A percentile compares a stretch with the other conserved stretches of the same genome.
These are phyloP conservation scores for Papiliotrema fonsecae DNA, from an alignment of 1,284 basidiomycete species.

Conservation along the genomic window DNA sequence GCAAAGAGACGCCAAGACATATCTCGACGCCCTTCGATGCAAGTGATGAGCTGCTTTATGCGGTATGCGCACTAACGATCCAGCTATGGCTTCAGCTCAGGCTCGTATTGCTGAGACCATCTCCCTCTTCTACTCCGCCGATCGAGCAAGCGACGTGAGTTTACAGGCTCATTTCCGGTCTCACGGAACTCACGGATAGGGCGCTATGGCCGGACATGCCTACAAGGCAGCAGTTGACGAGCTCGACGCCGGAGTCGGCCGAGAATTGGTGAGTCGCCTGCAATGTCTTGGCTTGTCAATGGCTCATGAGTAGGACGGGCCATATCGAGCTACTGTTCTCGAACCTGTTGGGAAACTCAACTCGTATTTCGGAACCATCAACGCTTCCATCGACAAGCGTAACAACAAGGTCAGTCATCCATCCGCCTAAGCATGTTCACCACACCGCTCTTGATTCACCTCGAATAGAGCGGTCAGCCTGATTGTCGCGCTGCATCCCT, in stretches of 20 bases:
- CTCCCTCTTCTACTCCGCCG: slow-evolving; percentile 86
- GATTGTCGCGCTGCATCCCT: background rate
- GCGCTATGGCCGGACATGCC: slow-evolving; percentile 94
- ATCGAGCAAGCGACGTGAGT: slow-evolving; percentile 65
- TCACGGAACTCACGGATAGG: slow-evolving; percentile 41
- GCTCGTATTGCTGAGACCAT: slow-evolving; percentile 92
- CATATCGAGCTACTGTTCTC: slow-evolving; percentile 89
- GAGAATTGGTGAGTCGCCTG: slow-evolving; percentile 67
- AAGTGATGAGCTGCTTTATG: slow-evolving; percentile 26
- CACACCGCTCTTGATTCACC: no score
- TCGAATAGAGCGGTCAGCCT: no score
- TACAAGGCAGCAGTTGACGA: slow-evolving; percentile 96
- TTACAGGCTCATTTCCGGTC: background rate
- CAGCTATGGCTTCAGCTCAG: slow-evolving; percentile 89
- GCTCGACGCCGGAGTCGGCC: slow-evolving; percentile 74
- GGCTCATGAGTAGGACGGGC: slow-evolving; percentile 63
- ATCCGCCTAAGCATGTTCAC: no score
- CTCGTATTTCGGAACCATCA: slow-evolving; percentile 89
- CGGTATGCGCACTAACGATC: background rate
- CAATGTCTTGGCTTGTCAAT: slow-evolving; percentile 1
- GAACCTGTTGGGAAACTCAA: slow-evolving; percentile 96
- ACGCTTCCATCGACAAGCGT: slow-evolving; percentile 88
- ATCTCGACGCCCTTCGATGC: slow-evolving; percentile 92
- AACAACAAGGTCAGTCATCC: slow-evolving; percentile 81
- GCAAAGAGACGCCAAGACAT: slow-evolving; percentile 93